Evolutionary conservation across 2,329 filamentous ascomycete genomes (phyloP).

Genomic region (Fusarium graminum): DNA sequence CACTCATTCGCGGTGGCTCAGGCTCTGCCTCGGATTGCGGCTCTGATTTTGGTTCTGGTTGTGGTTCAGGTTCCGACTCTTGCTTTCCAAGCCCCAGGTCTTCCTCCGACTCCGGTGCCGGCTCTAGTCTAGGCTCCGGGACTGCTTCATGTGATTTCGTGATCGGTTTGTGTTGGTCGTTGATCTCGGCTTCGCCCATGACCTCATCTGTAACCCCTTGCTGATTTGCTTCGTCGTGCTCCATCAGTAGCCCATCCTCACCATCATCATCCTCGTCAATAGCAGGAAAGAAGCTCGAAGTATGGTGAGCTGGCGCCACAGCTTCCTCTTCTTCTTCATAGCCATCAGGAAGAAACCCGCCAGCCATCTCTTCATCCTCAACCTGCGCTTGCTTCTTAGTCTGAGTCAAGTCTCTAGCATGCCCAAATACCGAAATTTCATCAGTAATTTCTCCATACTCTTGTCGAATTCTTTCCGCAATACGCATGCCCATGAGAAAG

Average conservation of each 20-base stretch:
- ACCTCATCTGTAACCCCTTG: background rate
- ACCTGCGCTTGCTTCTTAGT: conserved; percentile 41
- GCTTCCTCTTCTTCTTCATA: conserved; percentile 63
- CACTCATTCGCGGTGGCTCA: conserved; percentile 11
- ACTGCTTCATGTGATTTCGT: conserved; percentile 1
- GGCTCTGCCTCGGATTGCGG: conserved; percentile 15
- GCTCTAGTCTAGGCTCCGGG: background rate
- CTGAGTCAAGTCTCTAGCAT: conserved; percentile 52
- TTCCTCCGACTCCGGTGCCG: background rate
- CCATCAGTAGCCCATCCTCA: conserved; percentile 53
- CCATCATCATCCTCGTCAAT: conserved; percentile 59
- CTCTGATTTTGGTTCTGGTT: conserved; percentile 1
- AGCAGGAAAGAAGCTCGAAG: conserved; percentile 64
- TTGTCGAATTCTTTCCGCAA: conserved; percentile 79
- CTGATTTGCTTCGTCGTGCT: conserved; percentile 39
- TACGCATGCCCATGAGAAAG: conserved; percentile 86
- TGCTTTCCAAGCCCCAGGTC: background rate
- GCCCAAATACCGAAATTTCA: conserved; percentile 67
- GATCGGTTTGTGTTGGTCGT: conserved; percentile 6
- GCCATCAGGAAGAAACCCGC: conserved; percentile 72
- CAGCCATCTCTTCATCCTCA: conserved; percentile 66
- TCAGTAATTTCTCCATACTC: conserved; percentile 78
- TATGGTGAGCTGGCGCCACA: conserved; percentile 49
- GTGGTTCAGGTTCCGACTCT: conserved; percentile 5
- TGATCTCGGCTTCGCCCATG: conserved; percentile 9